phyloP scores from a whole-genome alignment of 257 asterid genomes.

The Prunella vulgaris region DNA sequence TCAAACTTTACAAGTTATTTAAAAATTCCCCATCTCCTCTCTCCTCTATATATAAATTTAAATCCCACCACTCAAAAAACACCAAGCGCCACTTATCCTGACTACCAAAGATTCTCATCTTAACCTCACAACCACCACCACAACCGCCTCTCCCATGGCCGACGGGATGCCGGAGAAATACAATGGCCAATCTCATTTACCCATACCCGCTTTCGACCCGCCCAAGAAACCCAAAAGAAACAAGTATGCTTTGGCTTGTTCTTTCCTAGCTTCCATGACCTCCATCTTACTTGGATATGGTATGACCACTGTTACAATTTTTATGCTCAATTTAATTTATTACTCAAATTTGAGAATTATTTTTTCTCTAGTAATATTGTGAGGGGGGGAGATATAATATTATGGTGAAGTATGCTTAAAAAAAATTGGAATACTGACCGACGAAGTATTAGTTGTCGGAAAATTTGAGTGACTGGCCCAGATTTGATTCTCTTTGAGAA shows the following conservation, averaged over 20 bases:
- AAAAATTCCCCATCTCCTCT: background rate
- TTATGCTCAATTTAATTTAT: too few species aligned
- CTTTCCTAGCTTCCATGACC: constrained; percentile 68
- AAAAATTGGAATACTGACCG: too few species aligned
- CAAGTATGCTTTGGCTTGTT: constrained; percentile 58
- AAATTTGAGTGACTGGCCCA: too few species aligned
- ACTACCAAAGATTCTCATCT: background rate
- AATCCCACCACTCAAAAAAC: constrained; percentile 1
- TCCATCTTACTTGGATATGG: constrained; percentile 71
- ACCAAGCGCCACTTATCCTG: background rate
- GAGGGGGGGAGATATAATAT: too few species aligned
- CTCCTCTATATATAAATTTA: background rate
- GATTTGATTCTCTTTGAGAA: too few species aligned
- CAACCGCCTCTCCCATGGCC: constrained; percentile 23
- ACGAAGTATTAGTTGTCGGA: too few species aligned
- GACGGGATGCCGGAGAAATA: constrained; percentile 17
- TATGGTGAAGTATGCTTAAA: too few species aligned
- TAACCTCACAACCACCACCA: background rate
- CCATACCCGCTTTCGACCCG: constrained; percentile 40
- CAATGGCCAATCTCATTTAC: constrained; percentile 19
- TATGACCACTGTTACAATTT: background rate
- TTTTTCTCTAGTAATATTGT: too few species aligned
- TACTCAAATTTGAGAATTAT: too few species aligned
- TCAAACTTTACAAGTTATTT: background rate
- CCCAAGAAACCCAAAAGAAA: constrained; percentile 45